A percentile compares a stretch with the other conserved stretches of the same genome.
Evolutionary conservation across 768 basidiomycete species (phyloP).

Genomic region (Auriscalpium microsporum): DNA sequence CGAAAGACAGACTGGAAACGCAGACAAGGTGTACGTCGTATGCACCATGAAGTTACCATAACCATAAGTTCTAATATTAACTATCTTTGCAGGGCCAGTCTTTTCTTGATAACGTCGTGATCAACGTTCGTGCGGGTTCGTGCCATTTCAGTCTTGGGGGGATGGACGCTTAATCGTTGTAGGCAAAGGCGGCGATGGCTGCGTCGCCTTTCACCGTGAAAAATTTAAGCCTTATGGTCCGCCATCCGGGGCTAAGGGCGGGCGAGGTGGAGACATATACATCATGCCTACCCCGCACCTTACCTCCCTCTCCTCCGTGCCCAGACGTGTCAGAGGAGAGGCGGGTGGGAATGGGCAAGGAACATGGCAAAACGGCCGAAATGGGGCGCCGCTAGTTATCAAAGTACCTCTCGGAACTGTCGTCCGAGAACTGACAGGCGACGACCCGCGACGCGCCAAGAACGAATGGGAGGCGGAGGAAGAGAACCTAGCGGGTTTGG

Average conservation of each 20-base stretch:
- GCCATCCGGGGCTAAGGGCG: slow-evolving; percentile 91
- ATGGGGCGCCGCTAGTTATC: slow-evolving; percentile 64
- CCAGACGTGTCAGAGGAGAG: slow-evolving; percentile 57
- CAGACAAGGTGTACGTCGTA: slow-evolving; percentile 48
- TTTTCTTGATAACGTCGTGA: slow-evolving; percentile 75
- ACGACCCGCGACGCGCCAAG: slow-evolving; percentile 54
- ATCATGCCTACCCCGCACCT: slow-evolving; percentile 70
- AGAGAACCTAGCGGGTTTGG: slow-evolving; percentile 43
- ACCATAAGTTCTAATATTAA: too few species aligned
- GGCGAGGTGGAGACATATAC: slow-evolving; percentile 81
- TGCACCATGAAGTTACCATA: too few species aligned
- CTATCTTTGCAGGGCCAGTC: slow-evolving; percentile 46
- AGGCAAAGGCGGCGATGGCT: slow-evolving; percentile 88
- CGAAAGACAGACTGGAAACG: slow-evolving; percentile 71
- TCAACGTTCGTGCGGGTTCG: slow-evolving; percentile 70
- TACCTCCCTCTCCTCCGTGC: slow-evolving; percentile 68
- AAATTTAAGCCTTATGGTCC: slow-evolving; percentile 78
- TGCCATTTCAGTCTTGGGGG: background rate
- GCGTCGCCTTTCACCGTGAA: slow-evolving; percentile 89
- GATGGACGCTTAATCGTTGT: background rate
- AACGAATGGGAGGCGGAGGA: slow-evolving; percentile 73
- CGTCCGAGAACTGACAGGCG: slow-evolving; percentile 62
- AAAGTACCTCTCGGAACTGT: slow-evolving; percentile 87
- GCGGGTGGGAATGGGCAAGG: slow-evolving; percentile 72
- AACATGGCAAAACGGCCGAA: slow-evolving; percentile 78